Percentiles rank a stretch among this genome's conserved stretches.
Evolutionary conservation across 2,329 filamentous ascomycete species (phyloP).

Genomic region (Fusarium pseudograminearum): DNA sequence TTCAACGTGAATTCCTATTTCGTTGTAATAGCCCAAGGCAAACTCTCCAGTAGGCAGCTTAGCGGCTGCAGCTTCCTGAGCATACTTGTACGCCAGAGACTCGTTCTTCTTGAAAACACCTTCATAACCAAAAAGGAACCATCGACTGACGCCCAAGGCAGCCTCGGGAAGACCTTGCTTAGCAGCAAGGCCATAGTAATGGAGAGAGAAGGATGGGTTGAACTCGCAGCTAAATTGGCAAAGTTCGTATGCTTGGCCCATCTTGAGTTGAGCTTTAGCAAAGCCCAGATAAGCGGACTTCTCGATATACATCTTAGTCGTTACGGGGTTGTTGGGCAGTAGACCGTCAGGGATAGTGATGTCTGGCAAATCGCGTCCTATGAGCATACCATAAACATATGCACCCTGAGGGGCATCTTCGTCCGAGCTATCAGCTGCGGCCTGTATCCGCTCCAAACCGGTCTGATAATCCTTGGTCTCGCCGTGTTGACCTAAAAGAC

Average conservation of each 20-base stretch:
- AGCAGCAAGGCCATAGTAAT: conserved; percentile 94
- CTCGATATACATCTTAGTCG: conserved; percentile 89
- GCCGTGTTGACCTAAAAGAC: conserved; percentile 90
- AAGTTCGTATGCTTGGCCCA: conserved; percentile 95
- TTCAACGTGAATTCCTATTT: conserved; percentile 93
- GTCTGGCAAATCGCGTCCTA: conserved; percentile 90
- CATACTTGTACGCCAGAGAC: conserved; percentile 90
- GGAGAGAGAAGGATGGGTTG: conserved; percentile 89
- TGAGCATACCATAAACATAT: conserved; percentile 95
- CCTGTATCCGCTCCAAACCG: conserved; percentile 84
- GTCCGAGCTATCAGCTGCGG: conserved; percentile 87
- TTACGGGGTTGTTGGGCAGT: conserved; percentile 77
- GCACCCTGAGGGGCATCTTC: conserved; percentile 97
- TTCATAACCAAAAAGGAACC: conserved; percentile 97
- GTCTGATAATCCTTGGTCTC: conserved; percentile 82
- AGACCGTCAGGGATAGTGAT: conserved; percentile 80
- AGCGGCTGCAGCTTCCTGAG: conserved; percentile 83
- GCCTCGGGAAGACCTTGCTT: conserved; percentile 94
- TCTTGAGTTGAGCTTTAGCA: conserved; percentile 95
- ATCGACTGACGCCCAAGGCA: conserved; percentile 96
- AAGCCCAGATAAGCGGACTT: conserved; percentile 97
- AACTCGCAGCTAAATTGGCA: conserved; percentile 96
- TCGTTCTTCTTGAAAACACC: conserved; percentile 95
- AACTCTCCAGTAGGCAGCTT: conserved; percentile 94
- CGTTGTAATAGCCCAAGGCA: conserved; percentile 95